Percentiles rank a stretch among this genome's conserved stretches.
These are phyloP conservation scores for Mrakiaceae sp. DNA, from an alignment of 1,284 basidiomycete genomes.

Conservation along the genomic window DNA sequence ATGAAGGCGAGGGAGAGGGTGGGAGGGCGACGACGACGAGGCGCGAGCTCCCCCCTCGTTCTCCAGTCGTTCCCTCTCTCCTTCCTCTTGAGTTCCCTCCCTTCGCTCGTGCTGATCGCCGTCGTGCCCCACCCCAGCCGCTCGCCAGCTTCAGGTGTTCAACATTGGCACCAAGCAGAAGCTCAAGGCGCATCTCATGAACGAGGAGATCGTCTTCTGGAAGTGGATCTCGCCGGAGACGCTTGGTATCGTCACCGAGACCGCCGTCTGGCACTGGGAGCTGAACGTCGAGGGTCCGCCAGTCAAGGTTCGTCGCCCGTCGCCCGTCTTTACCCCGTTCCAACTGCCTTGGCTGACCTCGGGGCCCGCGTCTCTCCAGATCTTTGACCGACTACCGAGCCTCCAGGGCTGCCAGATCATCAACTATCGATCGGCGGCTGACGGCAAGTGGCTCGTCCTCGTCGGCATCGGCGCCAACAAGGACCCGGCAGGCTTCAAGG, in stretches of 20 bases:
- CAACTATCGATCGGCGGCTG: conserved; percentile 85
- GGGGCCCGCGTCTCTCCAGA: conserved; percentile 37
- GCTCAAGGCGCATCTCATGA: conserved; percentile 89
- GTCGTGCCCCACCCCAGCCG: conserved; percentile 44
- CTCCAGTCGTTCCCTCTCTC: conserved; percentile 27
- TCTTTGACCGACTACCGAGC: conserved; percentile 95
- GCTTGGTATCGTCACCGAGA: conserved; percentile 91
- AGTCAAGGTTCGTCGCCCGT: conserved; percentile 24
- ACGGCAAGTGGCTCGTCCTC: conserved; percentile 96
- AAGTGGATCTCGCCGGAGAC: conserved; percentile 90
- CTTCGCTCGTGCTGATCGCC: conserved; percentile 5
- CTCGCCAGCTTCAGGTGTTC: conserved; percentile 92
- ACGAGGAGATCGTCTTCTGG: conserved; percentile 96
- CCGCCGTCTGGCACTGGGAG: conserved; percentile 89
- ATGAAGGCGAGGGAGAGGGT: no score
- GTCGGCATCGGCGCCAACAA: conserved; percentile 93
- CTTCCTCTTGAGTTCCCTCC: not conserved
- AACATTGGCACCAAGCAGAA: conserved; percentile 96
- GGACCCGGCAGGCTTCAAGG: conserved; percentile 81
- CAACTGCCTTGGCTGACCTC: not conserved
- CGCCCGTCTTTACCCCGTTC: not conserved
- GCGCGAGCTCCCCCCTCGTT: not conserved
- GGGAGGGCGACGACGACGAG: no score
- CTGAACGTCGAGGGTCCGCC: conserved; percentile 38
- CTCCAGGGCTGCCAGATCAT: conserved; percentile 94